Percentiles rank a stretch among this genome's conserved stretches.
Evolutionary conservation across 2,329 filamentous ascomycete genomes (phyloP).

Genomic region (Grosmannia huntii): DNA sequence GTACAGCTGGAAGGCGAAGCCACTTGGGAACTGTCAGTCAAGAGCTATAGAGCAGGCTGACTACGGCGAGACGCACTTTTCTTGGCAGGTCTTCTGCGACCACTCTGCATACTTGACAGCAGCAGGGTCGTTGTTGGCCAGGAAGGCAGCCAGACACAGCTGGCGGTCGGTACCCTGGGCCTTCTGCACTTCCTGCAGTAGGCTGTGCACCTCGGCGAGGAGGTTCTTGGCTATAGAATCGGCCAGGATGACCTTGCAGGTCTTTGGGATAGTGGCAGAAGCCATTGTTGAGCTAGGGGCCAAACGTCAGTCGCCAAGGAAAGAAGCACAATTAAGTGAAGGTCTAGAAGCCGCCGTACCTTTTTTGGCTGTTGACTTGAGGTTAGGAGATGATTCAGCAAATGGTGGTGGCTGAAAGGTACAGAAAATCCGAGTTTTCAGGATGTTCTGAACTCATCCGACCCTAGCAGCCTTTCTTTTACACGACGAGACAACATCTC

Average conservation of each 20-base stretch:
- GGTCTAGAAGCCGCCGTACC: background rate
- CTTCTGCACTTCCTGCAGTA: constrained; percentile 53
- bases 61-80: constrained; percentile 57
- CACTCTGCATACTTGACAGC: constrained; percentile 91
- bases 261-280: constrained; percentile 36
- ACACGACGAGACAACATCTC: background rate
- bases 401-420: background rate
- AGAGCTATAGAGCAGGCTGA: background rate
- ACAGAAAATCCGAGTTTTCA: background rate
- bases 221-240: constrained; percentile 75
- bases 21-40: constrained; percentile 35
- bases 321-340: background rate
- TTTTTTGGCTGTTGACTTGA: background rate
- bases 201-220: constrained; percentile 64
- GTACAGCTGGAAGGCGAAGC: constrained; percentile 79
- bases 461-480: background rate
- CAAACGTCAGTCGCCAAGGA: background rate
- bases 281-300: constrained; percentile 21
- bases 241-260: constrained; percentile 89
- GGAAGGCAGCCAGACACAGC: constrained; percentile 78
- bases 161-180: constrained; percentile 33
- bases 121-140: constrained; percentile 84
- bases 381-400: background rate
- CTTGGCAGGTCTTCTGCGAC: constrained; percentile 90
- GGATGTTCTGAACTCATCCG: background rate